Percentiles rank a stretch among this genome's conserved stretches.
phyloP scores from a whole-genome alignment of 1,284 basidiomycete species.

The Inonotus hispidus region DNA sequence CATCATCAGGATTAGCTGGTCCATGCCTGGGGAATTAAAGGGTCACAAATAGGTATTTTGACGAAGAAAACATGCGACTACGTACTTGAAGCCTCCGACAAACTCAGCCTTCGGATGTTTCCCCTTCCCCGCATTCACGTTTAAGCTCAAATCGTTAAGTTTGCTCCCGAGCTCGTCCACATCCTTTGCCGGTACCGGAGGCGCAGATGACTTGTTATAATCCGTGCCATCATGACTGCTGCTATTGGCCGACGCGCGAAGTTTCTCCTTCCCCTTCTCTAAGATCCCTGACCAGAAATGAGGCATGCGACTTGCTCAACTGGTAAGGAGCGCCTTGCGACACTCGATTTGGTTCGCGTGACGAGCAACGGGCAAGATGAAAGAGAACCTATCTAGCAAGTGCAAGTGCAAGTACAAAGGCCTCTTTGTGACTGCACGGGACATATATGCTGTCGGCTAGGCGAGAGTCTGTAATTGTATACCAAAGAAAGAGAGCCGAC shows the following conservation, averaged over 20 bases:
- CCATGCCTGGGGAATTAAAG: constrained; percentile 6
- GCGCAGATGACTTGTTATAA: not conserved
- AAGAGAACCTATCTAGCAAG: not conserved
- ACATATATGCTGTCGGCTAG: not conserved
- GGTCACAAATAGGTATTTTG: too few species aligned
- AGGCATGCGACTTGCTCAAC: not conserved
- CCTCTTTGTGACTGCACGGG: not conserved
- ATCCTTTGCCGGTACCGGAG: constrained; percentile 10
- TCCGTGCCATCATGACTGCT: not conserved
- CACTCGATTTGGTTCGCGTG: not conserved
- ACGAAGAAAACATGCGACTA: not conserved
- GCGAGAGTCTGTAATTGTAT: not conserved
- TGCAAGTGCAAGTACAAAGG: not conserved
- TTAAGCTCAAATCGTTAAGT: not conserved
- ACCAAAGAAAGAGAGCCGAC: not conserved
- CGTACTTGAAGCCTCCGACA: constrained; percentile 18
- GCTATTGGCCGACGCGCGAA: not conserved
- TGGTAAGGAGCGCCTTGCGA: not conserved
- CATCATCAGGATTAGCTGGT: constrained; percentile 6
- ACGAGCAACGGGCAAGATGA: not conserved
- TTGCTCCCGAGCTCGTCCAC: not conserved
- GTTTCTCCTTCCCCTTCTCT: not conserved
- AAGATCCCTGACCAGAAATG: not conserved
- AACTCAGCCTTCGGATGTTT: constrained; percentile 6
- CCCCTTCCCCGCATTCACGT: not conserved